Percentiles rank a stretch among this genome's conserved stretches.
These are phyloP conservation scores for Nasturtium officinale DNA, from an alignment of 345 rosid species.

Conservation along the genomic window DNA sequence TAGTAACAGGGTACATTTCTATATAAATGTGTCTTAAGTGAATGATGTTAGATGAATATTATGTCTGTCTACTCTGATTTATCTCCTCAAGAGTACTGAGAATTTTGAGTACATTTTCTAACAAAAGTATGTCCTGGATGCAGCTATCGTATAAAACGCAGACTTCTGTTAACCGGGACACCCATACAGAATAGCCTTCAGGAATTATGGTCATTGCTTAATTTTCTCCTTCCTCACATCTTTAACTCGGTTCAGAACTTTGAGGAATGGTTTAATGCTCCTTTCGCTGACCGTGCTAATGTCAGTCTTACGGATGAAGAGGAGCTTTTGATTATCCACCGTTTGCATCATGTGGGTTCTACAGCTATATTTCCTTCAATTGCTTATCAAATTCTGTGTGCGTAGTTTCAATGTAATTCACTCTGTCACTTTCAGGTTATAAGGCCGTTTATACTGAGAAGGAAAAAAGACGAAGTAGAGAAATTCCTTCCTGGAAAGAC, in stretches of 20 bases:
- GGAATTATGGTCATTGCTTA: slow-evolving; percentile 96
- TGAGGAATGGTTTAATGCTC: slow-evolving; percentile 99
- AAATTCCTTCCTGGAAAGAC: slow-evolving; percentile 93
- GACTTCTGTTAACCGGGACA: slow-evolving; percentile 95
- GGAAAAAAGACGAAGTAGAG: slow-evolving; percentile 98
- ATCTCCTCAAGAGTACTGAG: slow-evolving; percentile 13
- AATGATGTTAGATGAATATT: slow-evolving; percentile 21
- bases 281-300: slow-evolving; percentile 89
- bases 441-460: slow-evolving; percentile 96
- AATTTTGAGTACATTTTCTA: slow-evolving; percentile 28
- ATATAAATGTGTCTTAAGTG: slow-evolving; percentile 3
- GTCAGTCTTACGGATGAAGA: slow-evolving; percentile 93
- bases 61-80: background rate
- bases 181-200: slow-evolving; percentile 99
- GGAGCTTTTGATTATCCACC: slow-evolving; percentile 87
- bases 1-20: slow-evolving; percentile 70
- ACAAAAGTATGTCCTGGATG: slow-evolving; percentile 42
- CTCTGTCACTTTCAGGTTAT: slow-evolving; percentile 67
- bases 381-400: slow-evolving; percentile 16
- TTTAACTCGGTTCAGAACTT: slow-evolving; percentile 91
- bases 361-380: slow-evolving; percentile 24
- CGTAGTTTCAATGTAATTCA: slow-evolving; percentile 6
- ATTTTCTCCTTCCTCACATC: slow-evolving; percentile 93
- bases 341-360: slow-evolving; percentile 87
- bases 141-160: slow-evolving; percentile 90